phyloP scores from a whole-genome alignment of 2,329 filamentous ascomycete species.

The Sporothrix luriei region DNA sequence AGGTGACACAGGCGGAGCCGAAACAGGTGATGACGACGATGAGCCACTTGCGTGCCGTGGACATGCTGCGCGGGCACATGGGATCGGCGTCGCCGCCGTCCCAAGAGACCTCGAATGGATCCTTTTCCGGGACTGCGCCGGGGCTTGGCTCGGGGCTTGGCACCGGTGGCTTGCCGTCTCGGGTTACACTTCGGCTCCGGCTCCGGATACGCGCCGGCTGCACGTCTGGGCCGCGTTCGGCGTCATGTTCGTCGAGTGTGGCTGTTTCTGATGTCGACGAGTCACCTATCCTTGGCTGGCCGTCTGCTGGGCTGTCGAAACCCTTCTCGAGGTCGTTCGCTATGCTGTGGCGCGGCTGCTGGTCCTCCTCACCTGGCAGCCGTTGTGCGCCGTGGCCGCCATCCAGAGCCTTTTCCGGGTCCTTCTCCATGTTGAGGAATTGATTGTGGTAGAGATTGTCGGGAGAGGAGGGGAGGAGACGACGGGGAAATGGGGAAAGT shows the following conservation, averaged over 20 bases:
- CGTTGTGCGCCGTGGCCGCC: constrained; percentile 4
- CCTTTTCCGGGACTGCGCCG: constrained; percentile 38
- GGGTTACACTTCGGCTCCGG: constrained; percentile 20
- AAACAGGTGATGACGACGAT: constrained; percentile 74
- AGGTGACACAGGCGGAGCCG: constrained; percentile 74
- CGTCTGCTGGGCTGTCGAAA: not conserved
- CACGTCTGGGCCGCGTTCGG: not conserved
- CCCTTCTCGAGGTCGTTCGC: constrained; percentile 1
- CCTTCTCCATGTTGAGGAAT: constrained; percentile 2
- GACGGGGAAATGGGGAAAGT: not conserved
- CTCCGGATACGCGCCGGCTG: constrained; percentile 11
- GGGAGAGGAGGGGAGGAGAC: not conserved
- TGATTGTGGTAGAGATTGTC: not conserved
- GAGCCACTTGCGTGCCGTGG: constrained; percentile 70
- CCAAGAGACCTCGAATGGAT: constrained; percentile 71
- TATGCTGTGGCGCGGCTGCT: constrained; percentile 5
- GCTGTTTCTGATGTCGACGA: constrained; percentile 21
- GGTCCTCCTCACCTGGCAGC: not conserved
- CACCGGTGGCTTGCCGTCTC: constrained; percentile 16
- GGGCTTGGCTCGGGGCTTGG: constrained; percentile 1
- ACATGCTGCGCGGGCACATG: constrained; percentile 71
- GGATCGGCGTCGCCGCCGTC: constrained; percentile 72
- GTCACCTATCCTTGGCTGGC: not conserved
- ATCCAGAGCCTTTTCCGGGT: constrained; percentile 6
- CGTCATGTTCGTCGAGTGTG: constrained; percentile 23